Evolutionary conservation across 805 yeast genomes (phyloP), one percentile per base, ranked within the genome.

Genomic region (Clavispora fructus): DNA sequence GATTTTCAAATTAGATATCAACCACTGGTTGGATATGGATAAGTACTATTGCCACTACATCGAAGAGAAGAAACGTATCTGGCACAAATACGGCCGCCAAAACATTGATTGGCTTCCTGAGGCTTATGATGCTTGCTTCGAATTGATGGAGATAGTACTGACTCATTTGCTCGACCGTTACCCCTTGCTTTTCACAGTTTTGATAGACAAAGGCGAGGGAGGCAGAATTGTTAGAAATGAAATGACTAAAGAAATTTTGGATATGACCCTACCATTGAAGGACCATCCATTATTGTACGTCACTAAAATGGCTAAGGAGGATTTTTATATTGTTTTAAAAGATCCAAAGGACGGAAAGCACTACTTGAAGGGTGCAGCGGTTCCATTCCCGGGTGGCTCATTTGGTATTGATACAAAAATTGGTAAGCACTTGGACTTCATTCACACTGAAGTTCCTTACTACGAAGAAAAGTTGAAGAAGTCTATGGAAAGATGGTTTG

Each of bases 21-120:
- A 83, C 61, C 85, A 84, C 64, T 84, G 90, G 90, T 64, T 84
- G 52, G 89, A 84, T 56, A 84, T 84, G 89, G 90, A 84, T 61
- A 83, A 82, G 61, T 84, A 81, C 63, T 84, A 83, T 58, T 71
- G 80, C 61, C 82, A 80, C 51, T 84, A 84, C 55, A 75, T 83
- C 46, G 69, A 77, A 50, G 88, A 84, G 57, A 83, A 82, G 62
- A 63, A 75, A 56, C 66, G 86, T 47, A 76, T 84, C 40, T 73
- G 75, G 61, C 75, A 74, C 55, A 64, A 73, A 41, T 80, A 80
- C 56, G 87, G 87, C 8, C 72, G 74, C 42, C 78, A 79, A 43
- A 81, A 82, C 57, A 71, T 82, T 52, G 87, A 78, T 53, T 79
- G 83, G 80, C 67, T 81, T 29, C 87, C 87, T 6, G 87, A 79